These are phyloP conservation scores for Pseudomonodictys pantanalensis DNA, from an alignment of 495 filamentous ascomycete species.

Conservation along the genomic window DNA sequence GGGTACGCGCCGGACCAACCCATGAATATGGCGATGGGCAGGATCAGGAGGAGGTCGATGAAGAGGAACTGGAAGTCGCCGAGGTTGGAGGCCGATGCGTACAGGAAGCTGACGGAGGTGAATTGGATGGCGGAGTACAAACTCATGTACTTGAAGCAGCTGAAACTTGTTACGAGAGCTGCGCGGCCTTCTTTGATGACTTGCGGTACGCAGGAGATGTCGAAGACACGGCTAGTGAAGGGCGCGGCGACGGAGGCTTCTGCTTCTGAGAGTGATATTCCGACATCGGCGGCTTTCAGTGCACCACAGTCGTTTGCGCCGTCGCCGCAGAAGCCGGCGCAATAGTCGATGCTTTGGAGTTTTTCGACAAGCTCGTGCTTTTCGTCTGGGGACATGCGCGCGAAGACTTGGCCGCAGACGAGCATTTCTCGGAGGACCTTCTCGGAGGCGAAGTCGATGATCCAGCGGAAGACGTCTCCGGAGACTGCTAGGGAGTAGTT, in stretches of 20 bases:
- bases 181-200: slow-evolving; percentile 92
- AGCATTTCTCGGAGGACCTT: slow-evolving; percentile 77
- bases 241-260: slow-evolving; percentile 97
- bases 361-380: slow-evolving; percentile 98
- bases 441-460: slow-evolving; percentile 81
- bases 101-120: slow-evolving; percentile 96
- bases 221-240: slow-evolving; percentile 92
- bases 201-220: slow-evolving; percentile 93
- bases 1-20: slow-evolving; percentile 88
- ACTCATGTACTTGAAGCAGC: slow-evolving; percentile 99
- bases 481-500: slow-evolving; percentile 86
- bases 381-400: slow-evolving; percentile 98
- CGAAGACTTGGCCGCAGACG: slow-evolving; percentile 88
- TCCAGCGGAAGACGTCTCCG: slow-evolving; percentile 95
- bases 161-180: slow-evolving; percentile 94
- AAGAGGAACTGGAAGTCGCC: slow-evolving; percentile 98
- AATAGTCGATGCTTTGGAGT: slow-evolving; percentile 93
- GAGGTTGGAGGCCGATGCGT: slow-evolving; percentile 91
- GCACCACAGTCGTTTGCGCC: slow-evolving; percentile 98
- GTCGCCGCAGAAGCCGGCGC: slow-evolving; percentile 94
- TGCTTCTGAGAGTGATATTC: slow-evolving; percentile 96
- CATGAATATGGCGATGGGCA: slow-evolving; percentile 98
- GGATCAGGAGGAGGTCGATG: slow-evolving; percentile 87
- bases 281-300: slow-evolving; percentile 95
- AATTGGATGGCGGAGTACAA: slow-evolving; percentile 99